Percentiles rank a stretch among this genome's conserved stretches.
These are phyloP conservation scores for Acanthamoeba triangularis DNA, from an alignment of 208 protist species.

Conservation along the genomic window DNA sequence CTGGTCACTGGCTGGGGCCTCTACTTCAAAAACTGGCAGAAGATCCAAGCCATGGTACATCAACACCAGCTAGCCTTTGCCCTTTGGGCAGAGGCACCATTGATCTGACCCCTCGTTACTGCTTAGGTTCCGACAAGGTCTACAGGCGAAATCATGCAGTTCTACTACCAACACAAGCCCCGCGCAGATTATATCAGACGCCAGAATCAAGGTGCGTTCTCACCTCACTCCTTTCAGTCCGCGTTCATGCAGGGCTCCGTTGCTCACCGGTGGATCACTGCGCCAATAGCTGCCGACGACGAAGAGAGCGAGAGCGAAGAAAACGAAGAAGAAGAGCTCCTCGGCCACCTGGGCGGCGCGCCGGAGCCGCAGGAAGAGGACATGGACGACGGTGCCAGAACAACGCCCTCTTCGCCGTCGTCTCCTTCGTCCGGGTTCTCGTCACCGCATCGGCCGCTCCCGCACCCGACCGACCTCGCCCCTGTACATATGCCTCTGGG, in stretches of 20 bases:
- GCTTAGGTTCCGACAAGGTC: not conserved
- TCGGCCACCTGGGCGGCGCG: not conserved
- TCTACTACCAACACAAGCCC: constrained; percentile 50
- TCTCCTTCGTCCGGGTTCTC: not conserved
- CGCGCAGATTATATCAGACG: not conserved
- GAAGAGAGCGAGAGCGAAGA: constrained; percentile 16
- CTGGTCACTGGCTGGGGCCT: constrained; percentile 15
- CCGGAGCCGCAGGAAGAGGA: not conserved
- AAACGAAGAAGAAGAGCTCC: not conserved
- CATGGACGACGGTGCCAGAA: not conserved
- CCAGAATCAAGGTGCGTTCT: not conserved
- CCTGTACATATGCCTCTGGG: constrained; percentile 41
- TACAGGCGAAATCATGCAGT: constrained; percentile 63
- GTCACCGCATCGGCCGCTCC: not conserved
- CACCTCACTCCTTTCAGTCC: not conserved
- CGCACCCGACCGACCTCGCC: constrained; percentile 19
- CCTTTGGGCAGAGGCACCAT: not conserved
- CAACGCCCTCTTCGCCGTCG: not conserved
- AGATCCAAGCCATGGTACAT: constrained; percentile 39
- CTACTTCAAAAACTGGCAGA: constrained; percentile 34
- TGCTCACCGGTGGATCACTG: not conserved
- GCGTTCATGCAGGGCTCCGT: not conserved
- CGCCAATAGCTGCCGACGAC: not conserved
- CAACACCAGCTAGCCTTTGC: not conserved
- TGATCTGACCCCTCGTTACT: not conserved